Conservation (phyloP, 306 rosid species). For the Casuarina glauca region DNA sequence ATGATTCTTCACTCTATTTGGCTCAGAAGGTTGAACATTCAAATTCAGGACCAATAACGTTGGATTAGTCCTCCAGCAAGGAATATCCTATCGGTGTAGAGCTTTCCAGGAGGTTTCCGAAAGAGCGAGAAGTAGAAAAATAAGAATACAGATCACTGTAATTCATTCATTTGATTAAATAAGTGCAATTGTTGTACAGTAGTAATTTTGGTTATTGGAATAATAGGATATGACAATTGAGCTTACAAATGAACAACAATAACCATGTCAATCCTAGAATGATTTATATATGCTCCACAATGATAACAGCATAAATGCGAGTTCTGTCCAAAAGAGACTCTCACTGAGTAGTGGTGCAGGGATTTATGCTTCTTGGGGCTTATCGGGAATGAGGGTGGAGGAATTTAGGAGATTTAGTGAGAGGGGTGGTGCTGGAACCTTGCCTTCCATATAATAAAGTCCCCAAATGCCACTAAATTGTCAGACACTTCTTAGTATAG, state of each 20-base stretch:
- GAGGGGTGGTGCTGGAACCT: too few species aligned
- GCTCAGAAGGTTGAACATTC: constrained; percentile 58
- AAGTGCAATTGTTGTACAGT: neutral
- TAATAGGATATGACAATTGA: neutral
- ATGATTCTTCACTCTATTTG: constrained; percentile 62
- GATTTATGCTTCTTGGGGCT: too few species aligned
- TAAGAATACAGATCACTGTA: neutral
- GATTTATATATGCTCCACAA: neutral
- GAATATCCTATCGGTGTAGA: neutral
- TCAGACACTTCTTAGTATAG: too few species aligned
- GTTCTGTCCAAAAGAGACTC: too few species aligned
- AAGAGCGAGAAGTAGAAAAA: neutral
- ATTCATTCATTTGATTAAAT: neutral
- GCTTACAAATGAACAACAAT: neutral
- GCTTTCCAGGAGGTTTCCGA: neutral
- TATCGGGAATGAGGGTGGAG: too few species aligned
- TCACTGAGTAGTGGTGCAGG: too few species aligned
- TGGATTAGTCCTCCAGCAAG: neutral
- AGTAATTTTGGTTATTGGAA: neutral
- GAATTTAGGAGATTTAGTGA: too few species aligned
- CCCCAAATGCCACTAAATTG: too few species aligned
- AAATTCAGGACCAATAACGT: constrained; percentile 27
- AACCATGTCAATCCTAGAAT: neutral
- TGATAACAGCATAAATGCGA: neutral
- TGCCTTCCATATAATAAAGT: too few species aligned